Evolutionary conservation across 169 alveolate genomes (phyloP), one percentile per base, ranked within the genome.

Genomic region (Theileria orientalis): DNA sequence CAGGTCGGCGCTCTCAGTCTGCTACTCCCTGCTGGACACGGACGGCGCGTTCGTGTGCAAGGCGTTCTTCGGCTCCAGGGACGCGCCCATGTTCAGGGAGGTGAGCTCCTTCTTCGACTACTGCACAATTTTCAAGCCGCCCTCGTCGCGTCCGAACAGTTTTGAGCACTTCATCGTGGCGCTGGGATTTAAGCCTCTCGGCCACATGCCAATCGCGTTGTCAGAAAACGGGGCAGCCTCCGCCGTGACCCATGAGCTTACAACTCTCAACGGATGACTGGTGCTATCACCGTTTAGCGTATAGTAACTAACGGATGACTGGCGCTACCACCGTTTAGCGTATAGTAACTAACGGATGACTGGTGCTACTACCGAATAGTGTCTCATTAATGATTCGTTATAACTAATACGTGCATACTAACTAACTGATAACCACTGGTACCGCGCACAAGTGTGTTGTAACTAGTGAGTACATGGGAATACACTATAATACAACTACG

Each of bases 11-110:
- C 77, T 96, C 51, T 92, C 93, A 40, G 95, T 96, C 52, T 92
- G 96, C 59, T 74, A 93, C 68, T 83, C 94, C 37, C 78, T 95
- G 40, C 89, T 98, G 52, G 90, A 86, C 76, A 85, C 94, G 16
- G 97, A 98, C 35, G 99, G 99, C 11, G 87, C 91, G 44, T 95
- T 97, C 87, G 97, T 98, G 13, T 96, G 98, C 68, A 98, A 98
- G 87, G 93, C 97, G 33, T 98, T 96, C 88, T 89, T 97, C 64
- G 98, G 97, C 33, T 97, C 96, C 76, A 95, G 94, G 51, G 91
- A 93, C 21, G 86, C 96, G 33, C 88, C 94, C 35, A 83, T 91
- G 13, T 82, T 85, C 62, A 54, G 86, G 30, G 91, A 88, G 41
- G 83, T 75, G 67, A 83, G 83, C 73, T 74, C 74, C 30, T 92